A percentile compares a stretch with the other conserved stretches of the same genome.
Conservation (phyloP, 2,329 filamentous ascomycete species). For the Ceratocystis smalleyi region DNA sequence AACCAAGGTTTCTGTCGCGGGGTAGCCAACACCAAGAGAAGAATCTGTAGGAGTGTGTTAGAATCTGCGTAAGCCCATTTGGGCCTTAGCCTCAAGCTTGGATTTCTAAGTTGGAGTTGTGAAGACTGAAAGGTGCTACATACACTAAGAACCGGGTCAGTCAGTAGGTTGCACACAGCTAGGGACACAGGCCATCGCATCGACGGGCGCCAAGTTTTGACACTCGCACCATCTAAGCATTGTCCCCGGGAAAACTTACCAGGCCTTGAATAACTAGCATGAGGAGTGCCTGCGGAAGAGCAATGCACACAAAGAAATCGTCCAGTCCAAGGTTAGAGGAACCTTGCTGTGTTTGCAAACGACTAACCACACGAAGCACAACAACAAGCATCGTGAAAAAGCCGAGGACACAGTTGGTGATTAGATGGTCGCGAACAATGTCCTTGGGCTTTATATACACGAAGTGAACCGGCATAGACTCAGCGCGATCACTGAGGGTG, state of each 20-base stretch:
- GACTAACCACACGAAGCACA: conserved; percentile 21
- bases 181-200: not conserved
- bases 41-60: conserved; percentile 17
- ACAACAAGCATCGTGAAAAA: conserved; percentile 20
- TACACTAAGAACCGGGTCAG: conserved; percentile 13
- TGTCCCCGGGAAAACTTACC: conserved; percentile 19
- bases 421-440: conserved; percentile 20
- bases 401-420: conserved; percentile 19
- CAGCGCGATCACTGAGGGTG: conserved; percentile 2
- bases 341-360: conserved; percentile 19
- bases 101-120: not conserved
- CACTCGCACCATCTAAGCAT: not conserved
- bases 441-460: conserved; percentile 14
- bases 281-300: conserved; percentile 23
- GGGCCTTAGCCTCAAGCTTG: not conserved
- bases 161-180: not conserved
- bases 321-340: conserved; percentile 24
- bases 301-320: conserved; percentile 26
- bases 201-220: not conserved
- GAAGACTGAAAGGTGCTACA: conserved; percentile 1
- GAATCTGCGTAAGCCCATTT: not conserved
- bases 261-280: conserved; percentile 23
- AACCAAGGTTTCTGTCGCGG: conserved; percentile 18
- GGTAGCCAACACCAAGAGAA: conserved; percentile 21
- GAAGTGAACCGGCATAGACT: conserved; percentile 13